Base-by-base conservation (phyloP, 441 rosid genomes). In the Sinapis alba region DNA sequence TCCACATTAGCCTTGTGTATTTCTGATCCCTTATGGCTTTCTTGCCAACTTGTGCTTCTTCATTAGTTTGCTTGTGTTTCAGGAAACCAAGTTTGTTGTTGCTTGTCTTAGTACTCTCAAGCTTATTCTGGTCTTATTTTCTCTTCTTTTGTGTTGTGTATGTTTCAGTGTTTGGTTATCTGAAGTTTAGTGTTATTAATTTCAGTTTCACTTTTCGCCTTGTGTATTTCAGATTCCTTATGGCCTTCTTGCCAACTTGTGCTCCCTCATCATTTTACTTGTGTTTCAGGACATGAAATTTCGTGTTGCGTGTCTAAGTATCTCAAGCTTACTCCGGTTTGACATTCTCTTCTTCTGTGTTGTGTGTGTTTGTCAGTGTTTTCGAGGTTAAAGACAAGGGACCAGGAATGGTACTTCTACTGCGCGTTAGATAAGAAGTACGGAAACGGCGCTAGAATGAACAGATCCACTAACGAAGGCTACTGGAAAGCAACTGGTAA, bases 401-500 rank as follows among this genome's bases (percentile, higher is more conserved):
- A 95, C 82, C 95, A 90, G 63, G 99, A 95, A 61, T 95, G 97
- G 96, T 95, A 91, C 86, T 93, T 93, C 80, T 95, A 78, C 69
- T 84, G 96, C 72, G 84, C 89, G 6, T 64, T 93, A 80, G 99
- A 95, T 75, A 91, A 81, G 84, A 95, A 91, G 78, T 91, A 91
- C 66, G 91, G 90, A 0, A 93, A 90, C 69, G 96, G 98, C 2
- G 96, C 85, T 68, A 87, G 97, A 63, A 89, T 95, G 97, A 95
- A 91, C 43, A 78, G 99, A 63, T 88, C 99, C 5, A 92, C 99
- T 0, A 79, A 79, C 38, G 83, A 69, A 62, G 98, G 99, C 8
- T 94, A 92, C 77, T 94, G 99, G 99, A 92, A 94, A 83, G 93
- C 98, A 1, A 94, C 97, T 3, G 98, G 99, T 6, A 92, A 89